A percentile compares a stretch with the other conserved stretches of the same genome.
Evolutionary conservation across 2,329 filamentous ascomycete species (phyloP).

Genomic region (Ophiostoma ips): DNA sequence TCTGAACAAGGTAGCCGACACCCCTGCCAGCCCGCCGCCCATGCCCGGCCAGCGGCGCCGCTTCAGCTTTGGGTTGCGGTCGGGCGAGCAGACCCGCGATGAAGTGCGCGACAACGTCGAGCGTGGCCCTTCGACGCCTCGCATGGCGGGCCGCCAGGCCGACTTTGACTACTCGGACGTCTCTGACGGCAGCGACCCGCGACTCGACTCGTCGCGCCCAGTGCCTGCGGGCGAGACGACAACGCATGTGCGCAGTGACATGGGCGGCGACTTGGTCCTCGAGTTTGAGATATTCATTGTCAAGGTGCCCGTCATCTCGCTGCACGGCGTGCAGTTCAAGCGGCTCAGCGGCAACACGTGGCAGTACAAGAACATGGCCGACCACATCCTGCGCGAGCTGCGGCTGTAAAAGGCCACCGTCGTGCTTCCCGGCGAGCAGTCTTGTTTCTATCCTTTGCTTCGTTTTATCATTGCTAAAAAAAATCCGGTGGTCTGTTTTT

Average conservation of each 20-base stretch:
- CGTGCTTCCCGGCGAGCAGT: background rate
- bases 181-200: constrained; percentile 59
- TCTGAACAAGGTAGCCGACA: constrained; percentile 56
- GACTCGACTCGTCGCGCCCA: constrained; percentile 29
- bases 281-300: constrained; percentile 96
- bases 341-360: constrained; percentile 89
- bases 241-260: constrained; percentile 80
- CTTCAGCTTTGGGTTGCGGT: constrained; percentile 67
- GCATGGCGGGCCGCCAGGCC: constrained; percentile 27
- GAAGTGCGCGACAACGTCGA: constrained; percentile 43
- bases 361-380: constrained; percentile 98
- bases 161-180: constrained; percentile 73
- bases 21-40: constrained; percentile 42
- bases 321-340: constrained; percentile 98
- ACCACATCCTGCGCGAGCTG: constrained; percentile 80
- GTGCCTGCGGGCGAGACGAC: constrained; percentile 66
- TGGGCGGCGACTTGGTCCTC: constrained; percentile 70
- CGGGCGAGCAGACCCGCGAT: constrained; percentile 46
- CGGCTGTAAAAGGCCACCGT: constrained; percentile 41
- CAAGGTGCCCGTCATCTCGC: constrained; percentile 81
- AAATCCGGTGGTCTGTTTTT: background rate
- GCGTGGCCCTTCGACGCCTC: constrained; percentile 32
- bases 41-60: constrained; percentile 52
- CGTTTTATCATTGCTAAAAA: background rate
- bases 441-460: background rate